A percentile compares a stretch with the other conserved stretches of the same genome.
These are phyloP conservation scores for Xylaria sp. DNA, from an alignment of 2,329 filamentous ascomycete species.

Conservation along the genomic window DNA sequence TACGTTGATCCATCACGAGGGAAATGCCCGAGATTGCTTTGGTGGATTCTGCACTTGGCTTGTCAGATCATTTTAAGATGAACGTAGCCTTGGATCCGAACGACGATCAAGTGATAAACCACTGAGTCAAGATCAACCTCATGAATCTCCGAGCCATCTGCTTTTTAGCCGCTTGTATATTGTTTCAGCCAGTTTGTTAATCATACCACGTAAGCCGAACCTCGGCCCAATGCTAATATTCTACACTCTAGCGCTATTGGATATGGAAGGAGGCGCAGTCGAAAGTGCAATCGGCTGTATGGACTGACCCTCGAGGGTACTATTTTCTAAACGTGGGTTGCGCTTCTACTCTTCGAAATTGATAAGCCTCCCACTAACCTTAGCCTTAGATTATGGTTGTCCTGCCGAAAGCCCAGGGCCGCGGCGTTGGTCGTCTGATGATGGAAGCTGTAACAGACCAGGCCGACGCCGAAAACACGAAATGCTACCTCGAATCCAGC, in stretches of 20 bases:
- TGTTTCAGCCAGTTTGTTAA: conserved; percentile 41
- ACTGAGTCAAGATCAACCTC: not conserved
- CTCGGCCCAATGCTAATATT: conserved; percentile 35
- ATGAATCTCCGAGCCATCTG: conserved; percentile 4
- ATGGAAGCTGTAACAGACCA: conserved; percentile 70
- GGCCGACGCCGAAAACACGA: conserved; percentile 71
- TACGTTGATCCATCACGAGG: conserved; percentile 42
- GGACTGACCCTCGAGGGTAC: conserved; percentile 73
- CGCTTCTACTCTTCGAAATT: not conserved
- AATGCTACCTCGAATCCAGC: conserved; percentile 77
- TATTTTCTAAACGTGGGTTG: conserved; percentile 72
- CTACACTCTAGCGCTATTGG: conserved; percentile 66
- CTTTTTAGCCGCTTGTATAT: conserved; percentile 25
- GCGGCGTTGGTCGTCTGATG: conserved; percentile 71
- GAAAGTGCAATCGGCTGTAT: conserved; percentile 68
- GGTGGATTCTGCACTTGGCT: not conserved
- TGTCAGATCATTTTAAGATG: conserved; percentile 15
- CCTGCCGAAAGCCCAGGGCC: conserved; percentile 70
- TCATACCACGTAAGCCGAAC: conserved; percentile 35
- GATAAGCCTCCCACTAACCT: conserved; percentile 11
- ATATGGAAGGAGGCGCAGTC: conserved; percentile 77
- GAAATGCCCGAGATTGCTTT: conserved; percentile 5
- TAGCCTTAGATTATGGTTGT: conserved; percentile 69
- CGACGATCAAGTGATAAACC: conserved; percentile 16
- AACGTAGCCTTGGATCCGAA: conserved; percentile 7